A percentile compares a stretch with the other conserved stretches of the same genome.
Conservation (phyloP, 345 rosid genomes). For the Pistacia integerrima region DNA sequence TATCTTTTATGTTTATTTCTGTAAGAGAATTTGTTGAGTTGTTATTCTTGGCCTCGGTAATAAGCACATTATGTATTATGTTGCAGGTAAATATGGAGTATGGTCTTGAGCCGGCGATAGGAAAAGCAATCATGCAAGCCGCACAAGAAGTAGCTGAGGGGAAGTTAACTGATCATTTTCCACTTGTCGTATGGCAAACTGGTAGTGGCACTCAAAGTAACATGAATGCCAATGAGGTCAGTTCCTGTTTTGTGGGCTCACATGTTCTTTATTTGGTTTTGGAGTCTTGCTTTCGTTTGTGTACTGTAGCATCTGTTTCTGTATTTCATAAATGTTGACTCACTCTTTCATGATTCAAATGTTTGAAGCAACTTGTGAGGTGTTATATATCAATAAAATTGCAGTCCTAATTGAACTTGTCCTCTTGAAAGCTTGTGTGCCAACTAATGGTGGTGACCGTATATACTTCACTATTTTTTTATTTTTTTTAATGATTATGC, state of each 20-base stretch:
- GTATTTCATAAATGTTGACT: neutral
- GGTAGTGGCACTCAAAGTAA: conserved; percentile 99
- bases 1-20: neutral
- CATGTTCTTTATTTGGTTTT: neutral
- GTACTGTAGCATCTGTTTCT: neutral
- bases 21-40: neutral
- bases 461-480: neutral
- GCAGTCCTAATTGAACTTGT: neutral
- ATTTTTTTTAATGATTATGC: neutral
- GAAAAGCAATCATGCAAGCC: conserved; percentile 91
- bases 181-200: conserved; percentile 97
- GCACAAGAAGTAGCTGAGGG: conserved; percentile 95
- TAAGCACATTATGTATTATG: neutral
- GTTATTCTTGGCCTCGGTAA: neutral
- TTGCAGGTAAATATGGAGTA: conserved; percentile 85
- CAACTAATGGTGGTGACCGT: neutral
- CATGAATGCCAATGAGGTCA: conserved; percentile 99
- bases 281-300: neutral
- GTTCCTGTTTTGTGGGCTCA: neutral
- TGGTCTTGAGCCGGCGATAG: conserved; percentile 84
- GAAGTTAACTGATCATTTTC: conserved; percentile 82
- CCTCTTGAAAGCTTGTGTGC: neutral
- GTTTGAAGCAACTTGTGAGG: neutral
- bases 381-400: neutral
- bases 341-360: conserved; percentile 3